Conservation (phyloP, 306 rosid species). For the Gleditsia sinensis region DNA sequence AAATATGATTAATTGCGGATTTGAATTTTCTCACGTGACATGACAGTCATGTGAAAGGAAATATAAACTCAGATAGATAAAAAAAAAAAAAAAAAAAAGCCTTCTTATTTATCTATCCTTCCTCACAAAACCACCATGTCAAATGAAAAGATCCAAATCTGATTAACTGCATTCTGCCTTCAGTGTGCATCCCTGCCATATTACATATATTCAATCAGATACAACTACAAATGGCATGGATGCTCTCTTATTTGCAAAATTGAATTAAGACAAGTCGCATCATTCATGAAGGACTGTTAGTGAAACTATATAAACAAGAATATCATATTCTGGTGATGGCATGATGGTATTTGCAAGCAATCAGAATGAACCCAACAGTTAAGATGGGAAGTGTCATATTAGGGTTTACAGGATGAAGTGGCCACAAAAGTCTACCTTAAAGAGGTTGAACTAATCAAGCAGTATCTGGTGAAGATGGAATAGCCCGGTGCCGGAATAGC, state of each 20-base stretch:
- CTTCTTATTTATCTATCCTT: too few species aligned
- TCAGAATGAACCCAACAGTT: neutral
- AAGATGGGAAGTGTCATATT: neutral
- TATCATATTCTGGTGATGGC: slow-evolving; percentile 3
- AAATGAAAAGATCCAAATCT: too few species aligned
- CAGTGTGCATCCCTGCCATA: slow-evolving; percentile 39
- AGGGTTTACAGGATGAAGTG: slow-evolving; percentile 1
- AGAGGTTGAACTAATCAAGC: slow-evolving; percentile 38
- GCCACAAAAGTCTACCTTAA: slow-evolving; percentile 32
- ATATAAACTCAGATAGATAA: too few species aligned
- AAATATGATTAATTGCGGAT: slow-evolving; percentile 8
- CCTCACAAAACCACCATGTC: too few species aligned
- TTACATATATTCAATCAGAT: slow-evolving; percentile 6
- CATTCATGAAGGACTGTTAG: slow-evolving; percentile 17
- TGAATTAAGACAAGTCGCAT: neutral
- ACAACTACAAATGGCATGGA: slow-evolving; percentile 7
- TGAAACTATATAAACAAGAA: slow-evolving; percentile 3
- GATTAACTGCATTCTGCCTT: neutral
- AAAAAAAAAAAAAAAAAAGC: too few species aligned
- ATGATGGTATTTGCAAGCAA: slow-evolving; percentile 13
- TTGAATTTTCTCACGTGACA: too few species aligned
- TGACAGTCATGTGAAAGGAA: too few species aligned
- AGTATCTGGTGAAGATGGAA: slow-evolving; percentile 51
- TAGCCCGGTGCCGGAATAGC: slow-evolving; percentile 72
- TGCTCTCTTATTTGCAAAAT: slow-evolving; percentile 17